phyloP scores from a whole-genome alignment of 805 yeast species.

The Ogataea paraovalis region DNA sequence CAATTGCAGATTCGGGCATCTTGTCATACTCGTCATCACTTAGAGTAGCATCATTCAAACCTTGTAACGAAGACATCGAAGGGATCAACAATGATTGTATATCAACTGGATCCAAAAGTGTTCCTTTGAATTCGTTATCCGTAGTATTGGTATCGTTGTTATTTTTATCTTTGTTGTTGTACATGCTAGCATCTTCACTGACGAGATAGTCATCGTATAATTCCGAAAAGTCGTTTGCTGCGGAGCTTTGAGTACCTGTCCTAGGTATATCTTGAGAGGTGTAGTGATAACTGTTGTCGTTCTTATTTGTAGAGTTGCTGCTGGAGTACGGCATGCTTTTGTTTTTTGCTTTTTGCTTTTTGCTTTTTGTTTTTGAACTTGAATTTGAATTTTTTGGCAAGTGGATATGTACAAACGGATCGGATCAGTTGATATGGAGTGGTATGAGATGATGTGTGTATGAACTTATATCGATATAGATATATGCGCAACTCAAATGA shows the following conservation, averaged over 20 bases:
- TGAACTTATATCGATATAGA: too few relatives aligned
- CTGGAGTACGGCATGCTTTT: not conserved
- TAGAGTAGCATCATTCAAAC: not conserved
- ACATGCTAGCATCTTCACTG: slow-evolving; percentile 5
- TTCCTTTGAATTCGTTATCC: not conserved
- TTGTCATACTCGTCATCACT: not conserved
- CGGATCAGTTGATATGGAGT: too few relatives aligned
- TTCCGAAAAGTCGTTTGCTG: slow-evolving; percentile 23
- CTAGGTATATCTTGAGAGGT: not conserved
- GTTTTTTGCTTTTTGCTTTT: too few relatives aligned
- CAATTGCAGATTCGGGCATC: not conserved
- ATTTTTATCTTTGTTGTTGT: not conserved
- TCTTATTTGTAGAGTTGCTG: not conserved
- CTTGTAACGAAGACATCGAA: slow-evolving; percentile 2
- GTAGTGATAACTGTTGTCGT: not conserved
- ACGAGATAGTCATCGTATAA: slow-evolving; percentile 28
- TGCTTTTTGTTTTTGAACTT: too few relatives aligned
- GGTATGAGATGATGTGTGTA: too few relatives aligned
- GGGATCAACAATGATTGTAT: slow-evolving; percentile 1
- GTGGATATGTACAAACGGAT: too few relatives aligned
- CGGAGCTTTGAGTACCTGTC: not conserved
- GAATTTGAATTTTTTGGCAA: not conserved
- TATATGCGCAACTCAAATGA: too few relatives aligned
- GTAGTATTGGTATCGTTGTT: not conserved
- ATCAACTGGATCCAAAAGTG: not conserved